Base-by-base conservation (phyloP, 495 filamentous ascomycete genomes). In the Podospora pseudocomata region DNA sequence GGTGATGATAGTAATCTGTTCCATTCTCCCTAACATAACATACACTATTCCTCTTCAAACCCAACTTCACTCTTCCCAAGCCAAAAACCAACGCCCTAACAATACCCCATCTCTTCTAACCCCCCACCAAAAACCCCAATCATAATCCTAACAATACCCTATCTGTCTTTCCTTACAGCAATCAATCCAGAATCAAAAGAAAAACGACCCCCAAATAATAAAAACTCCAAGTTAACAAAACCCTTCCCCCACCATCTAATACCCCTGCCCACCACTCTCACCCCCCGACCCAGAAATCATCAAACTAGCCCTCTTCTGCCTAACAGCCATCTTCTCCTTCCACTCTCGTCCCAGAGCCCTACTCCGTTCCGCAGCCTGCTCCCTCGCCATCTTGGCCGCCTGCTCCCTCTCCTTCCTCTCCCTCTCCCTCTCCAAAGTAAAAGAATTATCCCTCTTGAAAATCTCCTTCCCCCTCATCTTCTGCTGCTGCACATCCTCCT, bases 351-450 rank as follows among this genome's bases (percentile, higher is more conserved):
- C 88, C 62, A 85, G 80, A 73, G 82, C 76, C 65, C 89, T 79
- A 16, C 87, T 87, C 67, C 88, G 75, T 77, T 92, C 90, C 0
- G 90, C 88, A 11, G 90, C 90, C 71, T 84, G 84, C 69, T 85
- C 81, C 63, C 88, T 79, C 5, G 89, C 87, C 68, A 80, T 79
- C 72, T 84, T 85, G 5, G 86, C 82, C 13, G 85, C 82, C 56
- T 81, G 78, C 74, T 89, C 88, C 58, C 86, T 82, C 63, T 85
- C 85, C n/a, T 77, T 75, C 68, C 76, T 83, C 73, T 85, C 84
- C 20, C 78, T 78, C 70, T 86, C 84, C 20, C 82, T 79, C 59
- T 84, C 83, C 28, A 80, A 78, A 27, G 76, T 73, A 72, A 79
- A 78, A n/a, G 73, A 72, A 49, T 81, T 83, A 63, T 88, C 86